Conservation (phyloP, 768 basidiomycete species). For the Strobilomyces dryophilus region DNA sequence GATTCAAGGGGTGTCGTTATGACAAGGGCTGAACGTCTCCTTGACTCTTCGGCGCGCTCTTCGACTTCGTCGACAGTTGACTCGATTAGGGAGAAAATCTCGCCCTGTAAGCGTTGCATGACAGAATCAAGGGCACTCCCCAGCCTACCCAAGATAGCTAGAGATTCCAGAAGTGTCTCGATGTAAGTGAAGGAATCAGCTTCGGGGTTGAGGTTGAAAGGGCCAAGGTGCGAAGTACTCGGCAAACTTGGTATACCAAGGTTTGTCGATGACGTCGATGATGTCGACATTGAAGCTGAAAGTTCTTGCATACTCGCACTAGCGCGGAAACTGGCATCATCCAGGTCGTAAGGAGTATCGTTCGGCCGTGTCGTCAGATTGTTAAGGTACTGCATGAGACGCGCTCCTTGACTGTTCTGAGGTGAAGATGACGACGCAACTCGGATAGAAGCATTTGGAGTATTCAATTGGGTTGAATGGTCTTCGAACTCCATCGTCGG, state of each 20-base stretch:
- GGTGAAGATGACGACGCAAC: slow-evolving; percentile 35
- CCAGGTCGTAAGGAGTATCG: slow-evolving; percentile 68
- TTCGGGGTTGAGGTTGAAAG: slow-evolving; percentile 65
- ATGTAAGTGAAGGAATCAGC: slow-evolving; percentile 91
- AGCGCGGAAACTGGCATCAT: slow-evolving; percentile 35
- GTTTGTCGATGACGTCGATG: too few species aligned
- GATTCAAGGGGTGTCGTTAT: slow-evolving; percentile 34
- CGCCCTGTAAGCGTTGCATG: slow-evolving; percentile 74
- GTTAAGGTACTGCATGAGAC: slow-evolving; percentile 59
- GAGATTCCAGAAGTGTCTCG: slow-evolving; percentile 88
- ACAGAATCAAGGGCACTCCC: slow-evolving; percentile 80
- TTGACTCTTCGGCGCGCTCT: slow-evolving; percentile 81
- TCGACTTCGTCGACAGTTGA: slow-evolving; percentile 86
- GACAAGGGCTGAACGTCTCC: slow-evolving; percentile 41
- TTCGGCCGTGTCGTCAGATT: slow-evolving; percentile 69
- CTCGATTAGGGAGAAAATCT: slow-evolving; percentile 84
- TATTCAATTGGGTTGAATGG: slow-evolving; percentile 31
- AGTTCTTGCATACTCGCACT: slow-evolving; percentile 4
- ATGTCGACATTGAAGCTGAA: too few species aligned
- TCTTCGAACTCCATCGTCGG: slow-evolving; percentile 62
- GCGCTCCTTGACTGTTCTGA: slow-evolving; percentile 39
- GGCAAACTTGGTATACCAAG: slow-evolving; percentile 18
- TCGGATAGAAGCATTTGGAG: slow-evolving; percentile 18
- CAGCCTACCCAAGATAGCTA: slow-evolving; percentile 86
- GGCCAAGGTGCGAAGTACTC: slow-evolving; percentile 18